Percentiles rank a stretch among this genome's conserved stretches.
Evolutionary conservation across 2,329 filamentous ascomycete species (phyloP).

Genomic region (Sporothrix sp.): DNA sequence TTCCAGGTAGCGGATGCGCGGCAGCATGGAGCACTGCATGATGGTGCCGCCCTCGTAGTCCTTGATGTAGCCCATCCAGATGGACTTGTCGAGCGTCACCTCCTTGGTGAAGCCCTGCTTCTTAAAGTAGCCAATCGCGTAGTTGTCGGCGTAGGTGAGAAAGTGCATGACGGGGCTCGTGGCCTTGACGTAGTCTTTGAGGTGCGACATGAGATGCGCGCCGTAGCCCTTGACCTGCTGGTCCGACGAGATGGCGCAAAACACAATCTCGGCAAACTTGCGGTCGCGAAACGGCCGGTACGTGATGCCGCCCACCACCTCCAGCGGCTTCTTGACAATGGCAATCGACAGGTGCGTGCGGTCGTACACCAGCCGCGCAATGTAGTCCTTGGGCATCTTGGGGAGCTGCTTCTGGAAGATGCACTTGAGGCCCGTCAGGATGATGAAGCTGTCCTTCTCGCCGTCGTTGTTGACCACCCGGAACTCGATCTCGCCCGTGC

Average conservation of each 20-base stretch:
- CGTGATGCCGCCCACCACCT: constrained; percentile 94
- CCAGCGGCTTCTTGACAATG: constrained; percentile 91
- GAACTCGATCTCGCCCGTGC: constrained; percentile 90
- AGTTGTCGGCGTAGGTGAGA: constrained; percentile 96
- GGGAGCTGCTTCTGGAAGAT: constrained; percentile 98
- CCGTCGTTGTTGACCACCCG: constrained; percentile 97
- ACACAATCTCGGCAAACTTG: constrained; percentile 95
- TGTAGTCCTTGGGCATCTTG: constrained; percentile 99
- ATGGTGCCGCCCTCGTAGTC: constrained; percentile 98
- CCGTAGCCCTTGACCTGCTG: constrained; percentile 99
- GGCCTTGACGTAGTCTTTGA: constrained; percentile 97
- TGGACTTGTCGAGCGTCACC: constrained; percentile 78
- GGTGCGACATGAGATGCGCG: constrained; percentile 92
- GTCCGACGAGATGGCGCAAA: constrained; percentile 93
- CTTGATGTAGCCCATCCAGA: constrained; percentile 99
- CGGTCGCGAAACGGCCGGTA: constrained; percentile 89
- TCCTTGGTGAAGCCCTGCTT: constrained; percentile 99
- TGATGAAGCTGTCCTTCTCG: constrained; percentile 77
- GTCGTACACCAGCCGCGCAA: constrained; percentile 93
- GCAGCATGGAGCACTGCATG: constrained; percentile 98
- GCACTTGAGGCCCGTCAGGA: constrained; percentile 90
- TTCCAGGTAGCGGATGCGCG: constrained; percentile 88
- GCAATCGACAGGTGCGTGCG: constrained; percentile 92
- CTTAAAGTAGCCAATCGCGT: constrained; percentile 97
- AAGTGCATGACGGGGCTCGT: constrained; percentile 98